Percentiles rank a stretch among this genome's conserved stretches.
phyloP scores from a whole-genome alignment of 164 flowering plant species.

The Santalum album region DNA sequence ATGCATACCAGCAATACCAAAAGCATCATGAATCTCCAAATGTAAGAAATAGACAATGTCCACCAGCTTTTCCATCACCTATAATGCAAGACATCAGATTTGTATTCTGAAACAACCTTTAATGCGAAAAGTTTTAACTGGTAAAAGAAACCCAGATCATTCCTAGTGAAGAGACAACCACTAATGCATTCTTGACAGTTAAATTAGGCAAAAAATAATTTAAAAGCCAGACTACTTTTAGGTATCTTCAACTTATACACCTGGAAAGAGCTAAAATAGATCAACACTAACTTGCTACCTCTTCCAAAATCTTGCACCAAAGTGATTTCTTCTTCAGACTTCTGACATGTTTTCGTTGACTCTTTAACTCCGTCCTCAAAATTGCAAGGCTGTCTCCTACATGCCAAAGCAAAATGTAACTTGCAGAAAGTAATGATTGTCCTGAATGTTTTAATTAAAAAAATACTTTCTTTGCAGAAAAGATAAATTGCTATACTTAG shows the following conservation, averaged over 20 bases:
- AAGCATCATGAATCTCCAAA: slow-evolving; percentile 73
- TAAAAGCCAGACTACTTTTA: not conserved
- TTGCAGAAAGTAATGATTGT: not conserved
- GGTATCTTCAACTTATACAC: too few relatives aligned
- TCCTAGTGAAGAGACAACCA: too few relatives aligned
- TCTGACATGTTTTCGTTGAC: slow-evolving; percentile 84
- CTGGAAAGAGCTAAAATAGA: too few relatives aligned
- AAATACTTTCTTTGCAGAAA: too few relatives aligned
- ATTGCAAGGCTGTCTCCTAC: slow-evolving; percentile 82
- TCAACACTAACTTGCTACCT: slow-evolving; percentile 39
- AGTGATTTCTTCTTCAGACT: slow-evolving; percentile 87
- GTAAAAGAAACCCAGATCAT: too few relatives aligned
- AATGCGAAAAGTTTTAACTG: too few relatives aligned
- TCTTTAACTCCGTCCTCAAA: slow-evolving; percentile 74
- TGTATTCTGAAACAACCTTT: not conserved
- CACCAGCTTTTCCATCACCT: slow-evolving; percentile 97
- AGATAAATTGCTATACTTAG: too few relatives aligned
- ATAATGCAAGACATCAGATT: slow-evolving; percentile 9
- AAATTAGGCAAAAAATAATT: too few relatives aligned
- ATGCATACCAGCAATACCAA: slow-evolving; percentile 62
- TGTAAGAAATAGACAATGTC: slow-evolving; percentile 79
- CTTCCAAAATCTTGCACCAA: slow-evolving; percentile 94
- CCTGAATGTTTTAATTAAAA: too few relatives aligned
- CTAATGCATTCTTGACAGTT: too few relatives aligned
- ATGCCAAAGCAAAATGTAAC: slow-evolving; percentile 7